Conservation (phyloP, 2,329 filamentous ascomycete species). For the Colletotrichum chrysophilum region DNA sequence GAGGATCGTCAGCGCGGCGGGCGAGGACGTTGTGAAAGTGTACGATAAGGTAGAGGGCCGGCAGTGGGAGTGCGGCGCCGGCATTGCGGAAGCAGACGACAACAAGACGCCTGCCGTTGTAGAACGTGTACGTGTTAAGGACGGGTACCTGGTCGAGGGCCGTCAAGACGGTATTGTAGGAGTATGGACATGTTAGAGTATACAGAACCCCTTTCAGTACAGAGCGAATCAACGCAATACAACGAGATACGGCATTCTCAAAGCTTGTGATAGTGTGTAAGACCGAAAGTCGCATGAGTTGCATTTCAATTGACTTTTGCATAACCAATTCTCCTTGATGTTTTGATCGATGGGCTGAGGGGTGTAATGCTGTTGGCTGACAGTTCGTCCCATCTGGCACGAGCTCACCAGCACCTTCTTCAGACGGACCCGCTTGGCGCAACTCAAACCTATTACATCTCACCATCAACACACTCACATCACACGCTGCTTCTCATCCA, state of each 20-base stretch:
- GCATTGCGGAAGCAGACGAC: constrained; percentile 71
- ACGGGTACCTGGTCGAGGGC: constrained; percentile 93
- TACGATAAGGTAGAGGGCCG: constrained; percentile 97
- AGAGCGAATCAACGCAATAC: constrained; percentile 15
- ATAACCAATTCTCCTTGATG: not conserved
- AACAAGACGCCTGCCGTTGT: constrained; percentile 71
- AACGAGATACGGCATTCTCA: not conserved
- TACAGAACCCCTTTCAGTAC: constrained; percentile 11
- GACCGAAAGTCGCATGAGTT: not conserved
- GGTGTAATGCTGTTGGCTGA: not conserved
- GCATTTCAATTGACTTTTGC: not conserved
- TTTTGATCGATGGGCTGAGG: not conserved
- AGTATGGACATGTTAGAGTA: constrained; percentile 77
- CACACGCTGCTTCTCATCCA: not conserved
- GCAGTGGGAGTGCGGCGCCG: constrained; percentile 96
- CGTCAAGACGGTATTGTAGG: constrained; percentile 86
- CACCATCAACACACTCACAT: not conserved
- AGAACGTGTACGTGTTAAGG: constrained; percentile 87
- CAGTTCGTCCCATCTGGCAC: not conserved
- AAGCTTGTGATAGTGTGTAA: not conserved
- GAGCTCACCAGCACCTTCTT: not conserved
- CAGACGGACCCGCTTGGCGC: constrained; percentile 11
- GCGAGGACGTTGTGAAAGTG: constrained; percentile 94
- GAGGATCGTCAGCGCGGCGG: constrained; percentile 87
- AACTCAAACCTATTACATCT: not conserved